Evolutionary conservation across 176 grass and related monocot genomes (phyloP).

Genomic region (Alloteropsis semialata): DNA sequence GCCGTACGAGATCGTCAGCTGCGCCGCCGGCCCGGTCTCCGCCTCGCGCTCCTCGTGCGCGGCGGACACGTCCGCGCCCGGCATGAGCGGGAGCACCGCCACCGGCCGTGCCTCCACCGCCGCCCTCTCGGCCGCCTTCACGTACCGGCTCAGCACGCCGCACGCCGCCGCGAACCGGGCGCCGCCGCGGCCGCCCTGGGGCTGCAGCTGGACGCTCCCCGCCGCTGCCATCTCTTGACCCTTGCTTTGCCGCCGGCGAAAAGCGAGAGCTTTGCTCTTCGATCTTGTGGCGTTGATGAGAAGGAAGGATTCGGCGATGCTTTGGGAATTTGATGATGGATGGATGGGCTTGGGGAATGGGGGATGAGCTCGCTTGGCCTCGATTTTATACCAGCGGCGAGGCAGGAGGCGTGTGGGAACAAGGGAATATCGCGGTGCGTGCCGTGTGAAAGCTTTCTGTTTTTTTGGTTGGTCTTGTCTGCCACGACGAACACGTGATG

Average conservation of each 20-base stretch:
- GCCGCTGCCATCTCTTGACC: background rate
- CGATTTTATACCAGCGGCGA: background rate
- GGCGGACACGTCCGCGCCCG: constrained; percentile 10
- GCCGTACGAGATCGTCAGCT: constrained; percentile 65
- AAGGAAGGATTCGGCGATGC: too few species aligned
- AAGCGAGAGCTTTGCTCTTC: background rate
- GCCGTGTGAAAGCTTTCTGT: background rate
- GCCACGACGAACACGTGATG: constrained; percentile 19
- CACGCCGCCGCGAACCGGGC: constrained; percentile 42
- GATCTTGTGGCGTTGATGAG: background rate
- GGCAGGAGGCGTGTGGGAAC: background rate
- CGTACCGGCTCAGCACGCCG: constrained; percentile 48
- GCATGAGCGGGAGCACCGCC: constrained; percentile 21
- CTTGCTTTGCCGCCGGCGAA: background rate
- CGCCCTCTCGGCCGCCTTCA: constrained; percentile 21
- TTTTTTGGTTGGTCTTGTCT: background rate
- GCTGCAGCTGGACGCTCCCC: background rate
- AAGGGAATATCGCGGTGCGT: background rate
- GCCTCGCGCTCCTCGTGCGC: background rate
- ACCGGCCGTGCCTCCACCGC: background rate
- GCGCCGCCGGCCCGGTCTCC: background rate
- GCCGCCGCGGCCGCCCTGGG: background rate
- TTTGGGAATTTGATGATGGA: too few species aligned
- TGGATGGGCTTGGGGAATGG: too few species aligned
- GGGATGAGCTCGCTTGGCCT: background rate